phyloP scores from a whole-genome alignment of 805 yeast genomes.

The Maudiozyma serrabonitensis region DNA sequence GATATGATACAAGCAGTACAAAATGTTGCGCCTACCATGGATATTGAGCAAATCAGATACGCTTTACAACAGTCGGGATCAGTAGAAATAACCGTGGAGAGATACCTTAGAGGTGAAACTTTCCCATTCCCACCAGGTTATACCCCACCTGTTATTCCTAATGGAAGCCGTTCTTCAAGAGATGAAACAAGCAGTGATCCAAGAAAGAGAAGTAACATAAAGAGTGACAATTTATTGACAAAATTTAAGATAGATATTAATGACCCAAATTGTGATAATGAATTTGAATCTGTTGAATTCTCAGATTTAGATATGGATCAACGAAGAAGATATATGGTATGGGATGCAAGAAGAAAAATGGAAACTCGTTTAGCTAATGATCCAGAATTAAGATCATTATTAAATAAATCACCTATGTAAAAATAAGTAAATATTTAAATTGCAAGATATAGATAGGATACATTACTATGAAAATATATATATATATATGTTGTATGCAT shows the following conservation, averaged over 20 bases:
- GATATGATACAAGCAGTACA: conserved; percentile 79
- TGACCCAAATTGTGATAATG: conserved; percentile 12
- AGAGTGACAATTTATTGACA: conserved; percentile 23
- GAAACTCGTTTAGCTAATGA: conserved; percentile 21
- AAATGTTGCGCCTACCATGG: conserved; percentile 65
- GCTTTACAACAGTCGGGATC: conserved; percentile 71
- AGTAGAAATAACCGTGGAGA: conserved; percentile 70
- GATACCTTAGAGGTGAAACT: conserved; percentile 50
- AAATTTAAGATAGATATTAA: conserved; percentile 20
- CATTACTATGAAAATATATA: not conserved
- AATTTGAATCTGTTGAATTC: conserved; percentile 9
- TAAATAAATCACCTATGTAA: not conserved
- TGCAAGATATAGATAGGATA: too few relatives aligned
- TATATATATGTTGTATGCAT: not conserved
- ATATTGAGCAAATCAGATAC: conserved; percentile 58
- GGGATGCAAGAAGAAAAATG: conserved; percentile 53
- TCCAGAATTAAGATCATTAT: conserved; percentile 4
- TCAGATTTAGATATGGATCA: conserved; percentile 18
- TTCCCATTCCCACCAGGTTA: conserved; percentile 48
- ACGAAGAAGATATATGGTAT: conserved; percentile 37
- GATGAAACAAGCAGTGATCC: conserved; percentile 14
- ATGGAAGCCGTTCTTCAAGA: not conserved
- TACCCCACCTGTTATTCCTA: conserved; percentile 3
- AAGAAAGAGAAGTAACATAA: conserved; percentile 24
- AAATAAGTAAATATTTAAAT: not conserved